Base-by-base conservation (phyloP, 2,329 filamentous ascomycete species). In the Ophiostoma pallidulum region DNA sequence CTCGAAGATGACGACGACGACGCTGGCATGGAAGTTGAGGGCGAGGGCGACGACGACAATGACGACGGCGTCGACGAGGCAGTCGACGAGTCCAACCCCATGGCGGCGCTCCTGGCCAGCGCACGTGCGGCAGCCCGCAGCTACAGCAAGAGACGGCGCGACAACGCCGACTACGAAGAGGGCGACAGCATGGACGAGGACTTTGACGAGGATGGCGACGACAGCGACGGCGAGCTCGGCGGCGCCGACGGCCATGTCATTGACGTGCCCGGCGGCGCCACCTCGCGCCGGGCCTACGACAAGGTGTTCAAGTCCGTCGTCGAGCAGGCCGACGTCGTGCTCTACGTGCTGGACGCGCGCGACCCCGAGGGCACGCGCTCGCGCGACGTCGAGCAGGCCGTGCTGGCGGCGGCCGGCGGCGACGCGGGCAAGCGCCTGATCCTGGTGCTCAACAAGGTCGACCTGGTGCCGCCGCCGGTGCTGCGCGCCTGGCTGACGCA, bases 261-360 rank as follows among this genome's bases (percentile, higher is more conserved):
- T 33, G 69, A 74, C 37, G 66, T 78, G 32, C 69, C 68, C 18
- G 68, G 73, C 50, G 72, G 71, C 14, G 73, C 75, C 7, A 75
- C 77, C 3, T 95, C 90, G 45, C 79, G 89, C 59, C 87, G 82
- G 66, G 86, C 88, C 47, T 95, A 91, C 66, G 89, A 95, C 75
- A 95, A 94, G 72, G 81, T 94, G 58, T 96, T 95, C 75, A 95
- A 95, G 72, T 78, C 87, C 61, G 89, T 96, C 14, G 81, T 94
- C 29, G 86, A 94, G 53, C 78, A 86, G 53, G 86, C 90, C 42
- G 90, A 96, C 62, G 89, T 96, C 24, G 76, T 96, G 31, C 78
- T 96, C 45, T 96, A 96, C 66, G 88, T 96, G 43, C 79, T 96
- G 49, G 90, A 96, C 61, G 90, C 91, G 46, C 81, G 90, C 57